Base-by-base conservation (phyloP, 768 basidiomycete genomes). In the Lyophyllum shimeji region DNA sequence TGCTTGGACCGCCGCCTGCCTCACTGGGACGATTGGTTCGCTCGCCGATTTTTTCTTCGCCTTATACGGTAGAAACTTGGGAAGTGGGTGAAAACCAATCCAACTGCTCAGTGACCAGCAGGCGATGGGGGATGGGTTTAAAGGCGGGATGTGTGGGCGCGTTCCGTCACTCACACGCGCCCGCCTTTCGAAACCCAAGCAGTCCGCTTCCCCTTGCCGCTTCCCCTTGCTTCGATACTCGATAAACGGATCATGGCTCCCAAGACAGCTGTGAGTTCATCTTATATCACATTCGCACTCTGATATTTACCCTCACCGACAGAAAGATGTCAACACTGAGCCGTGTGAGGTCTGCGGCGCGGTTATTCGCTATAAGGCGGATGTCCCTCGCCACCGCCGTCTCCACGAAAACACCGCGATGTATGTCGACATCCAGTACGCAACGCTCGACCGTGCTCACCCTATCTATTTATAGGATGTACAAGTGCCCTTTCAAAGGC, bases 401-500 rank as follows among this genome's bases (percentile, higher is more conserved):
- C 63, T 62, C 33, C 65, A 65, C 40, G 40, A 53, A 8, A 51
- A 59, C 49, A 27, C 39, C 24, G 52, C 52, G 12, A 44, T 57
- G 63, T 65, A 58, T 24, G 59, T 58, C 18, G 12, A 42, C 12
- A n/a, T 46, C 15, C 40, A 45, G 21, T 44, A 24, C 1, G 55
- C 43, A 27, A 23, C 20, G 20, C 42, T 3, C 20, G n/a, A 43
- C 15, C 27, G 27, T 43, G 42, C 25, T 46, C 23, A 34, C 9
- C 7, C 34, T 24, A 15, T 29, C 45, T n/a, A 20, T 24, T 9
- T n/a, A n/a, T n/a, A 73, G 71, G 46, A 69, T 69, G 67, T 60
- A 63, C 56, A 60, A 57, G 25, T 74, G 72, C 53, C 58, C 63
- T 1, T 64, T 59, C 31, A 50, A 63, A 1, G 67, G 63, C 2